A percentile compares a stretch with the other conserved stretches of the same genome.
These are phyloP conservation scores for Scutellaria barbata DNA, from an alignment of 257 asterid species.

Conservation along the genomic window DNA sequence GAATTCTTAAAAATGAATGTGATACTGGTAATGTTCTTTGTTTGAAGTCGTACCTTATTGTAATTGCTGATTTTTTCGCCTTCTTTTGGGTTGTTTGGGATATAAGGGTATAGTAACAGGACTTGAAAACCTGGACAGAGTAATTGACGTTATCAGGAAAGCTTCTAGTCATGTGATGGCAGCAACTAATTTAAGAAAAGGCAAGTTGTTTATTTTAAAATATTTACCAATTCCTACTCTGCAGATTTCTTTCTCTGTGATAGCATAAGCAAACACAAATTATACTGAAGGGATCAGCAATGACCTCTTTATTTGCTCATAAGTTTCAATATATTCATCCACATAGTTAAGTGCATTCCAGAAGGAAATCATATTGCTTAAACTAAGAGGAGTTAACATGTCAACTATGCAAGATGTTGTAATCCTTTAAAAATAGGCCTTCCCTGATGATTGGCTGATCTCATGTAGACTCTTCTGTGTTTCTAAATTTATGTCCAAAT, in stretches of 20 bases:
- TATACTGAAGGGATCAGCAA: neutral
- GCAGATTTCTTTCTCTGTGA: conserved; percentile 19
- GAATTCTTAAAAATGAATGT: neutral
- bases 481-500: neutral
- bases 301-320: conserved; percentile 1
- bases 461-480: neutral
- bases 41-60: conserved; percentile 25
- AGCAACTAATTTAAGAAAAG: conserved; percentile 65
- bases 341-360: conserved; percentile 1
- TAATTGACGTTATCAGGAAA: conserved; percentile 68
- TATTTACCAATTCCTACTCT: conserved; percentile 16
- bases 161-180: conserved; percentile 77
- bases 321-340: conserved; percentile 23
- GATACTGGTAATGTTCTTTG: conserved; percentile 4
- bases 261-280: conserved; percentile 4
- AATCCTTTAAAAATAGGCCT: neutral
- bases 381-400: conserved; percentile 20
- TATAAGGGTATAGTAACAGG: conserved; percentile 80
- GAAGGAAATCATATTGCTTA: conserved; percentile 23
- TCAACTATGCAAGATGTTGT: neutral
- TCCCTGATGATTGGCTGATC: neutral
- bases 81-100: conserved; percentile 37
- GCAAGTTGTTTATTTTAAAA: conserved; percentile 42
- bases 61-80: conserved; percentile 31
- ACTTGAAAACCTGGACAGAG: conserved; percentile 84